phyloP scores from a whole-genome alignment of 805 yeast species.

The Tetrapisispora pingtungensis region DNA sequence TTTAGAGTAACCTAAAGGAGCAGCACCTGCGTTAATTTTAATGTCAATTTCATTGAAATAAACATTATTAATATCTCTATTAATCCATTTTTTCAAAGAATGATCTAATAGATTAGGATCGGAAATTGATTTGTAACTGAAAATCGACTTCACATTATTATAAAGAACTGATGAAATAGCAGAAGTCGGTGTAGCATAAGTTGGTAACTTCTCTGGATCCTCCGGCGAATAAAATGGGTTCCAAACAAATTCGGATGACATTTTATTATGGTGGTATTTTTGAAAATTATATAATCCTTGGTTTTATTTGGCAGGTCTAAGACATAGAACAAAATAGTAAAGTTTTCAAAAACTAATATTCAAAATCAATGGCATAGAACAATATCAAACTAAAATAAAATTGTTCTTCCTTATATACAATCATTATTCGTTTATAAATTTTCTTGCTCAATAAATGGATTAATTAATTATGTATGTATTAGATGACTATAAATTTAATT shows the following conservation, averaged over 20 bases:
- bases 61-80: conserved; percentile 5
- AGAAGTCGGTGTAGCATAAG: conserved; percentile 45
- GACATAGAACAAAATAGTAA: too few species aligned
- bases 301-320: too few species aligned
- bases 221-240: conserved; percentile 55
- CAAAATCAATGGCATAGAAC: too few species aligned
- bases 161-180: conserved; percentile 42
- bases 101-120: conserved; percentile 50
- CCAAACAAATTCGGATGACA: conserved; percentile 13
- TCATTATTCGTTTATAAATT: too few species aligned
- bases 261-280: background rate
- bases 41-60: conserved; percentile 43
- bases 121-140: conserved; percentile 62
- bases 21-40: conserved; percentile 75
- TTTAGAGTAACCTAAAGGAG: conserved; percentile 59
- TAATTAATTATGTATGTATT: too few species aligned
- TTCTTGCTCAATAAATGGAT: too few species aligned
- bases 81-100: conserved; percentile 51
- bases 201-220: conserved; percentile 43
- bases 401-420: too few species aligned
- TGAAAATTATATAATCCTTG: background rate
- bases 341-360: too few species aligned
- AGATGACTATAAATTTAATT: too few species aligned
- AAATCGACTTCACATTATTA: conserved; percentile 42
- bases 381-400: too few species aligned